phyloP scores from a whole-genome alignment of 1,284 basidiomycete genomes.

The Cutaneotrichosporon curvatum region DNA sequence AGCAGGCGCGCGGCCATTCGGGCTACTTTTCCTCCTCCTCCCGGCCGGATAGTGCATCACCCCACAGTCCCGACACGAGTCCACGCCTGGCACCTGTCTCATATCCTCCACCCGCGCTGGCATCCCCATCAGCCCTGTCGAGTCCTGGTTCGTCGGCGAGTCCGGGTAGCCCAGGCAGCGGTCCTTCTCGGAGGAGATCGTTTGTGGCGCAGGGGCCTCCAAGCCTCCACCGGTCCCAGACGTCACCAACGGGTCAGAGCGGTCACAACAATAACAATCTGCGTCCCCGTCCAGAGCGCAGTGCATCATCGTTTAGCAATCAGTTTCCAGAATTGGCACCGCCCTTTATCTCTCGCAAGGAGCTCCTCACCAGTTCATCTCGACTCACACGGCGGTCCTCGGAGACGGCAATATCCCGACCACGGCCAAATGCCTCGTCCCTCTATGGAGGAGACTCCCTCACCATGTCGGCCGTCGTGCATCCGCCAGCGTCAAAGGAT shows the following conservation, averaged over 20 bases:
- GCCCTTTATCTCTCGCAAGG: slow-evolving; percentile 10
- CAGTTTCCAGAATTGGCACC: slow-evolving; percentile 12
- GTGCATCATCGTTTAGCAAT: slow-evolving; percentile 3
- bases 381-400: slow-evolving; percentile 4
- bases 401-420: slow-evolving; percentile 9
- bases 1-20: background rate
- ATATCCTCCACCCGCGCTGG: background rate
- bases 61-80: background rate
- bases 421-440: slow-evolving; percentile 3
- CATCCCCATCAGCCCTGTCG: no score
- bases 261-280: background rate
- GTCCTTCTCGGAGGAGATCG: background rate
- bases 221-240: background rate
- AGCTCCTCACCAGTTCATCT: background rate
- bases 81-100: background rate
- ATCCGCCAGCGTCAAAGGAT: no score
- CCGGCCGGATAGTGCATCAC: background rate
- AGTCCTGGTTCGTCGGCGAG: background rate
- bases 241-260: background rate
- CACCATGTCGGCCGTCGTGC: background rate
- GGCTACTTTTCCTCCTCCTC: background rate
- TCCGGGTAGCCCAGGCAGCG: background rate
- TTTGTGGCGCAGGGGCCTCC: background rate
- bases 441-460: background rate
- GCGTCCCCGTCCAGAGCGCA: slow-evolving; percentile 1